phyloP scores from a whole-genome alignment of 1,139 yeast genomes.

The Suhomyces choctaworum region DNA sequence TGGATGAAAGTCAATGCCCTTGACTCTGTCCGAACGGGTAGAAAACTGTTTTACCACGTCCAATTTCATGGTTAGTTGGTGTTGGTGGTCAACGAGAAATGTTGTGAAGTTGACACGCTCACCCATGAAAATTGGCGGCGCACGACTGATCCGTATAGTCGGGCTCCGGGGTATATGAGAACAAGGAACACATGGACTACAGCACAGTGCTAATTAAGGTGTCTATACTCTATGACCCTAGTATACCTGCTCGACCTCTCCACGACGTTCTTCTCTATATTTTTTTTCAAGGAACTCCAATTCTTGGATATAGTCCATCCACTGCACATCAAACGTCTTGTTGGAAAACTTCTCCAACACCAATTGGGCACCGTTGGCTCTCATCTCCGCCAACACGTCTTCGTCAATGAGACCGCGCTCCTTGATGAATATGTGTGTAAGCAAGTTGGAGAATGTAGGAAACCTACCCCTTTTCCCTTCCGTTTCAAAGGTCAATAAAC shows the following conservation, averaged over 20 bases:
- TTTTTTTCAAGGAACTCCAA: slow-evolving; percentile 40
- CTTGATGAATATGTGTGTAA: slow-evolving; percentile 40
- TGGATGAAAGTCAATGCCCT: slow-evolving; percentile 97
- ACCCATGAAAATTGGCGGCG: slow-evolving; percentile 4
- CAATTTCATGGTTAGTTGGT: slow-evolving; percentile 38
- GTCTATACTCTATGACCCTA: slow-evolving; percentile 19
- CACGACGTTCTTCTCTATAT: slow-evolving; percentile 37
- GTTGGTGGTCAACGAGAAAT: slow-evolving; percentile 3
- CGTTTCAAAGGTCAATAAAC: slow-evolving; percentile 1
- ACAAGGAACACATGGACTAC: too few species aligned
- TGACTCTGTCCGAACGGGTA: slow-evolving; percentile 92
- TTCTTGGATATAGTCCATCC: slow-evolving; percentile 52
- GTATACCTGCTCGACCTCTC: slow-evolving; percentile 43
- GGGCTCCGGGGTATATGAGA: too few species aligned
- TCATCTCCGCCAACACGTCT: slow-evolving; percentile 40
- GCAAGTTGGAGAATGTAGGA: slow-evolving; percentile 41
- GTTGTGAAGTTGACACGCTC: slow-evolving; percentile 12
- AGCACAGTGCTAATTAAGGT: too few species aligned
- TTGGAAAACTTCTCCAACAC: slow-evolving; percentile 69
- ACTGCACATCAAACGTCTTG: slow-evolving; percentile 54
- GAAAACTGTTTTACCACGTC: slow-evolving; percentile 71
- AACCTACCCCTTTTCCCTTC: slow-evolving; percentile 21
- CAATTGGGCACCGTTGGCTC: slow-evolving; percentile 52
- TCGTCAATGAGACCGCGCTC: slow-evolving; percentile 40
- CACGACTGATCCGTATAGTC: too few species aligned